Evolutionary conservation across 768 basidiomycete species (phyloP).

Genomic region (Boletus subparvulus): DNA sequence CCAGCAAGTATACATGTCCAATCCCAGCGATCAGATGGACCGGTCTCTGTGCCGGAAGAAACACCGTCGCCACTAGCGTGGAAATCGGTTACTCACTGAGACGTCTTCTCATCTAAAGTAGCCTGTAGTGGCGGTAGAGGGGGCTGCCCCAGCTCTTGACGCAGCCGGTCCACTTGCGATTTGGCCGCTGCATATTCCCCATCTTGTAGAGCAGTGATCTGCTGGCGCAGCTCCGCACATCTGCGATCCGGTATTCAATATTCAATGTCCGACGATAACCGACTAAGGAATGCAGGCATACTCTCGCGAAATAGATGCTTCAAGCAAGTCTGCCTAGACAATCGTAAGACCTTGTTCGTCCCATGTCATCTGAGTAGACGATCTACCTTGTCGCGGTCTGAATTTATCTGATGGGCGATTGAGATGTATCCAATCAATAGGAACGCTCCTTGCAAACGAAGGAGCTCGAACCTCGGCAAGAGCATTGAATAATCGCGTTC

Average conservation of each 20-base stretch:
- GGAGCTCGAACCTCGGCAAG: conserved; percentile 60
- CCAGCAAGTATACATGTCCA: conserved; percentile 1
- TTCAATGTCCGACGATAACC: conserved; percentile 8
- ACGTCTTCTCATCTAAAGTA: conserved; percentile 69
- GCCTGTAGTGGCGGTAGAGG: conserved; percentile 71
- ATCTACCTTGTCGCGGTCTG: conserved; percentile 71
- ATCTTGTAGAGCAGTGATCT: conserved; percentile 67
- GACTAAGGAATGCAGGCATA: conserved; percentile 33
- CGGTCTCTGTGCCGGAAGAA: conserved; percentile 5
- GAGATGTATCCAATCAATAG: conserved; percentile 12
- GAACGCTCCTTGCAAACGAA: conserved; percentile 1
- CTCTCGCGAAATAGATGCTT: conserved; percentile 69
- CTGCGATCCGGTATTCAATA: conserved; percentile 36
- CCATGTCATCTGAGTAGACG: neutral
- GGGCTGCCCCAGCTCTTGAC: conserved; percentile 72
- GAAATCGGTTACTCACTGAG: conserved; percentile 42
- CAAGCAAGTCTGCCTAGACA: conserved; percentile 62
- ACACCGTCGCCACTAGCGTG: conserved; percentile 8
- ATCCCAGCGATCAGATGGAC: conserved; percentile 1
- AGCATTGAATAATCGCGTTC: conserved; percentile 62
- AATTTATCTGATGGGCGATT: conserved; percentile 56
- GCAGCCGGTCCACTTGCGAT: conserved; percentile 70
- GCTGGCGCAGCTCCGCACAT: conserved; percentile 62
- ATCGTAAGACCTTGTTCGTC: conserved; percentile 4
- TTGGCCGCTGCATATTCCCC: conserved; percentile 77